These are phyloP conservation scores for Agapanthus africanus DNA, from an alignment of 106 monocot species.

Conservation along the genomic window DNA sequence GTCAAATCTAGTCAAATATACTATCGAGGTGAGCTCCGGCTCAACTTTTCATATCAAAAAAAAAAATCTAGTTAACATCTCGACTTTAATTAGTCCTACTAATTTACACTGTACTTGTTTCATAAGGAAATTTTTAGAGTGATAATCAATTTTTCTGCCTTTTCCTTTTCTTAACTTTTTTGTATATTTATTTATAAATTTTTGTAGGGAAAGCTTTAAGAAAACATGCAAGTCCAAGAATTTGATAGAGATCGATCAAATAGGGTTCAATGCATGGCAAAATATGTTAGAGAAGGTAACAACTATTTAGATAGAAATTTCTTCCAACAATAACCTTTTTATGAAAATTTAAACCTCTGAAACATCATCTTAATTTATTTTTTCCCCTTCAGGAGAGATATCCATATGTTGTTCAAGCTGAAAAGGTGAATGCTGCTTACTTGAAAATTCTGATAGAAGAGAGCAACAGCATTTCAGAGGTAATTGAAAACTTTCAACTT, in stretches of 20 bases:
- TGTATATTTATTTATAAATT: no score
- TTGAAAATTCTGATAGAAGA: slow-evolving; percentile 17
- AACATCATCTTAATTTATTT: not conserved
- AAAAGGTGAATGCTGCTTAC: slow-evolving; percentile 23
- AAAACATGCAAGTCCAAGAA: slow-evolving; percentile 11
- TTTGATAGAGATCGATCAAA: slow-evolving; percentile 20
- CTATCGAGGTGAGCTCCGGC: no score
- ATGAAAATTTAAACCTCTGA: not conserved
- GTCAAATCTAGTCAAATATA: no score
- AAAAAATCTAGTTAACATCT: no score
- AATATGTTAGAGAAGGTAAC: slow-evolving; percentile 33
- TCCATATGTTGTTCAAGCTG: slow-evolving; percentile 25
- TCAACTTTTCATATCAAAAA: no score
- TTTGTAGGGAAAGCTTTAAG: slow-evolving; percentile 27
- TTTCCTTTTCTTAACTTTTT: no score
- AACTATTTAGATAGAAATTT: not conserved
- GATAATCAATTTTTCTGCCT: no score
- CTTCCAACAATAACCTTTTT: not conserved
- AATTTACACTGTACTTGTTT: no score
- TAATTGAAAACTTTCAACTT: not conserved
- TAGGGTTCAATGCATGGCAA: slow-evolving; percentile 30
- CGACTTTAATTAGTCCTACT: no score
- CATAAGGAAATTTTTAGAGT: no score
- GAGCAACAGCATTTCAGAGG: slow-evolving; percentile 6
- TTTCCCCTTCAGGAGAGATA: slow-evolving; percentile 35